Conservation (phyloP, 2,329 filamentous ascomycete genomes). For the Fusarium miscanthi region DNA sequence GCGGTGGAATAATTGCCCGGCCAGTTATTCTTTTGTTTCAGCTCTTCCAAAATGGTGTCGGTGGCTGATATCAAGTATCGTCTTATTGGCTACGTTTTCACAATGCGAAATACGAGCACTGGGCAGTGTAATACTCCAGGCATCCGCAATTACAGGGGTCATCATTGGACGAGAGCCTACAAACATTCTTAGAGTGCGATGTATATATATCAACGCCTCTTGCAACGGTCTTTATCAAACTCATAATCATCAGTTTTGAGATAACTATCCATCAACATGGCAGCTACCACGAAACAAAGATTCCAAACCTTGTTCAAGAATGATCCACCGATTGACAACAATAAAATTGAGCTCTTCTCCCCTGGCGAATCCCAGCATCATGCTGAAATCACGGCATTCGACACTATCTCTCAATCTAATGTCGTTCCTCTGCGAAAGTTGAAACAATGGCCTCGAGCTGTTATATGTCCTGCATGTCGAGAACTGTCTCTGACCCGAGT, state of each 20-base stretch:
- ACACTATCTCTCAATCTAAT: conserved; percentile 31
- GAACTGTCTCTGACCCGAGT: conserved; percentile 38
- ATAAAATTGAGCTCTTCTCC: conserved; percentile 22
- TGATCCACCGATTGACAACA: neutral
- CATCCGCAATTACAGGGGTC: neutral
- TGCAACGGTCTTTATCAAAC: neutral
- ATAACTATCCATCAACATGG: neutral
- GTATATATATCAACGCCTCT: conserved; percentile 17
- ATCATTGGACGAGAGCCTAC: neutral
- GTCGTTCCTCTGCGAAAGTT: conserved; percentile 35
- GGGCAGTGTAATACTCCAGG: conserved; percentile 2
- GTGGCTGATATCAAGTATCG: conserved; percentile 5
- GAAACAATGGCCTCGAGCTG: conserved; percentile 37
- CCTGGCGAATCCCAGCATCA: neutral
- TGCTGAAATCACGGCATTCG: conserved; percentile 23
- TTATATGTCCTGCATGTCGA: conserved; percentile 37
- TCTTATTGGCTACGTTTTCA: conserved; percentile 8
- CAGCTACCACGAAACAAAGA: conserved; percentile 1
- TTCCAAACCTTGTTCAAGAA: neutral
- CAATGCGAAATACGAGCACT: conserved; percentile 32
- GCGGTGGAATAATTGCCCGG: neutral
- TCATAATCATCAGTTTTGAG: neutral
- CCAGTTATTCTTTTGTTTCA: neutral
- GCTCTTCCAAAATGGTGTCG: neutral
- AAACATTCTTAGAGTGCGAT: too few species aligned